Conservation (phyloP, 768 basidiomycete genomes). For the Sporobolomyces roseus region DNA sequence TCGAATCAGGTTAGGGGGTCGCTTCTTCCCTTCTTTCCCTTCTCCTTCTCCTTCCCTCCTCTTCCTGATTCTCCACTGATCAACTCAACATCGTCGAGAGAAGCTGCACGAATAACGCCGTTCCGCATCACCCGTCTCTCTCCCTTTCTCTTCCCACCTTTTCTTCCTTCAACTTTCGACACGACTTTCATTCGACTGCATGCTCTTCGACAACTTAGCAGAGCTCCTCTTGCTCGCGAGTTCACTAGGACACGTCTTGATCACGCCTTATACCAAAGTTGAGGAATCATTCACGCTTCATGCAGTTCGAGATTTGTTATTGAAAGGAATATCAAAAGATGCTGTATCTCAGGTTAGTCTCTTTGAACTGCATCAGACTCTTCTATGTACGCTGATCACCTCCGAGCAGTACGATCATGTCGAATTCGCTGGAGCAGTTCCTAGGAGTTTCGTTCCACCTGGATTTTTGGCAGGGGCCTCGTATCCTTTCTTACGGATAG, state of each 20-base stretch:
- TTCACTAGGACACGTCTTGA: conserved; percentile 53
- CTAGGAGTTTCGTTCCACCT: conserved; percentile 79
- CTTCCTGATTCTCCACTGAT: too few relatives aligned
- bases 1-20: too few relatives aligned
- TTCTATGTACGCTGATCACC: too few relatives aligned
- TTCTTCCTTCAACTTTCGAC: too few relatives aligned
- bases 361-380: too few relatives aligned
- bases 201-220: background rate
- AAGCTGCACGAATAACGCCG: too few relatives aligned
- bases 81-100: too few relatives aligned
- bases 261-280: conserved; percentile 89
- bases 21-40: too few relatives aligned
- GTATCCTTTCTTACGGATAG: conserved; percentile 55
- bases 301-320: conserved; percentile 81
- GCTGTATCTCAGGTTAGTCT: conserved; percentile 12
- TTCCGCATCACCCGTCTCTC: background rate
- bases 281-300: conserved; percentile 97
- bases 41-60: too few relatives aligned
- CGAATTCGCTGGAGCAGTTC: conserved; percentile 80
- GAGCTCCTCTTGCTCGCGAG: conserved; percentile 34
- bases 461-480: conserved; percentile 62
- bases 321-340: conserved; percentile 58
- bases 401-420: conserved; percentile 77
- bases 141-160: background rate
- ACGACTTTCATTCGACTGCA: background rate